Evolutionary conservation across 345 rosid species (phyloP).

Genomic region (Trapa bicornis): DNA sequence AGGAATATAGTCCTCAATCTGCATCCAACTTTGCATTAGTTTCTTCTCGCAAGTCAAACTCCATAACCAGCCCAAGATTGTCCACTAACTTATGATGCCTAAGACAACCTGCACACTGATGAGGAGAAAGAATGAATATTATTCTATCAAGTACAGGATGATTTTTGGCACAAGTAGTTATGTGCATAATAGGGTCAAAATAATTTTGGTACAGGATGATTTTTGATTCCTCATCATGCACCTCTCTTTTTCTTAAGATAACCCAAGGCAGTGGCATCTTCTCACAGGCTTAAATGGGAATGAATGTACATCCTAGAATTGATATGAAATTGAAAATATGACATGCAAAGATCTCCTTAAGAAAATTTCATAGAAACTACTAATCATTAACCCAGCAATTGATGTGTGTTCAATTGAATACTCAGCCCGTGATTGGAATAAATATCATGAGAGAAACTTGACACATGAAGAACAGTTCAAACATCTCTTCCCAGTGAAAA

Average conservation of each 20-base stretch:
- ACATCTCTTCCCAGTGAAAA: background rate
- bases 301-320: background rate
- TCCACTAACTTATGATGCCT: conserved; percentile 78
- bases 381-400: no score
- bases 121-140: background rate
- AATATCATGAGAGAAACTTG: no score
- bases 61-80: conserved; percentile 76
- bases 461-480: no score
- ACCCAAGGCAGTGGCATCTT: background rate
- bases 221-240: background rate
- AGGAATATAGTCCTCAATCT: conserved; percentile 18
- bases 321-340: background rate
- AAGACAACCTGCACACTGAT: conserved; percentile 87
- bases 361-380: no score
- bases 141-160: background rate
- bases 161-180: background rate
- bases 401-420: no score
- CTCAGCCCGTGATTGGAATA: no score
- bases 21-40: conserved; percentile 20
- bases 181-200: background rate
- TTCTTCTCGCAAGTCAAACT: conserved; percentile 62
- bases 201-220: background rate
- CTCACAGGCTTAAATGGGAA: background rate
- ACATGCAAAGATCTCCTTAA: background rate
- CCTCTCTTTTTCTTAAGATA: background rate